Evolutionary conservation across 371 early-diverging fungal species (phyloP), one percentile per base, ranked within the genome.

Genomic region (Mucor velutinosus): DNA sequence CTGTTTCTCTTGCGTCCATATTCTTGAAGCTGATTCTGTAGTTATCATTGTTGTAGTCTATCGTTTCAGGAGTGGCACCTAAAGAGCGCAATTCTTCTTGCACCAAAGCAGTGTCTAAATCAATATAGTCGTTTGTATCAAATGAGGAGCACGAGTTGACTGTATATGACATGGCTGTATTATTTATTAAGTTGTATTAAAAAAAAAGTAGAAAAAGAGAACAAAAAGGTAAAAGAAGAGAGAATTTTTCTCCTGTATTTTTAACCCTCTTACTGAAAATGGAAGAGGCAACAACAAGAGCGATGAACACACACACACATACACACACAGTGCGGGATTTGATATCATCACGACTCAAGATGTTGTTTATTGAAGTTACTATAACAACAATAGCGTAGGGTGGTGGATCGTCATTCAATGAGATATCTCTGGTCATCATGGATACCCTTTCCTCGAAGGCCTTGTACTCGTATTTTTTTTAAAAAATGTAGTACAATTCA

Each of bases 21-120:
- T 62, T 71, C 37, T 59, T 60, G 30, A 71, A 58, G 37, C 63
- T 71, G 10, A 65, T 56, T 64, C 43, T 30, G 32, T 41, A 60
- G 17, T 12, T 30, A 55, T 58, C 17, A 14, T 11, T 51, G 56
- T 58, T 56, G 14, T 62, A 21, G 25, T 51, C 51, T 23, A 23
- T 51, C 11, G 21, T 51, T 45, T 61, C 33, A 47, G 57, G 35
- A 27, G 27, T 27, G 30, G 58, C 8, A 19, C 12, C 29, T 8
- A 58, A 10, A 15, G 53, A 49, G 29, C 51, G 33, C 21, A 57
- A 17, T 41, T 65, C 66, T n/a, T 70, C 69, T 23, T 64, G 60
- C 12, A 57, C 37, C 14, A 65, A 61, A 6, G 51, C 65, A 29
- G 37, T 51, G 12, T 71, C 65, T 23, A 71, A 53, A 62, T 71